Base-by-base conservation (phyloP, 2,329 filamentous ascomycete genomes). In the Diaporthe ampelina region DNA sequence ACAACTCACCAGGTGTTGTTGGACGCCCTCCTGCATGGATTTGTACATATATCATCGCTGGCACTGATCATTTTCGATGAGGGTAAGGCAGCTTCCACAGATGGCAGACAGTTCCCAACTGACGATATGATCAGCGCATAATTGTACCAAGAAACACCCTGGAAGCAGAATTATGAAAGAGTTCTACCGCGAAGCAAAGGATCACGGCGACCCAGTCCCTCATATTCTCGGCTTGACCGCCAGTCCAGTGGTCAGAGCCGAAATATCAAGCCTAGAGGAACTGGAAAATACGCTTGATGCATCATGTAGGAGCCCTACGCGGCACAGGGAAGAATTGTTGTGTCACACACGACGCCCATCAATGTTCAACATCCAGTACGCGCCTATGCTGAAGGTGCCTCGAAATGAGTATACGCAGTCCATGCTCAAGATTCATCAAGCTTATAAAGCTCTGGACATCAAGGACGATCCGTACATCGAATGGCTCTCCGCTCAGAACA, bases 31-130 rank as follows among this genome's bases (percentile, higher is more conserved):
- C 85, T 83, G 1, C 94, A 97, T 83, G 93, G 88, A 0, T 97
- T 97, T 80, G 88, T 97, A 2, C 86, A 81, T 1, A 88, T 97
- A 78, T 80, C 85, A 0, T 85, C 85, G 3, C 82, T 97, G 29
- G 87, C 92, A 7, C 85, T 98, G 6, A 83, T 97, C 21, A 88
- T 97, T 0, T 94, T 97, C 78, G 95, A 98, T 79, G 95, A 98
- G 90, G 94, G 94, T 93, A 80, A 71, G 83, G 76, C 4, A 29
- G 52, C 26, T 26, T 37, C 43, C 10, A 45, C 19, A 37, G 17
- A 5, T 32, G 43, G 5, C 40, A 50, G 35, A 32, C 2, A 15
- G 4, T 35, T 17, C 32, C 15, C 45, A 24, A 29, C 74, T 76
- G 29, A 21, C 57, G 21, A 13, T 2, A n/a, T 19, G 45, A 21